Evolutionary conservation across 306 rosid genomes (phyloP), one percentile per base, ranked within the genome.

Genomic region (Medicago lupulina): DNA sequence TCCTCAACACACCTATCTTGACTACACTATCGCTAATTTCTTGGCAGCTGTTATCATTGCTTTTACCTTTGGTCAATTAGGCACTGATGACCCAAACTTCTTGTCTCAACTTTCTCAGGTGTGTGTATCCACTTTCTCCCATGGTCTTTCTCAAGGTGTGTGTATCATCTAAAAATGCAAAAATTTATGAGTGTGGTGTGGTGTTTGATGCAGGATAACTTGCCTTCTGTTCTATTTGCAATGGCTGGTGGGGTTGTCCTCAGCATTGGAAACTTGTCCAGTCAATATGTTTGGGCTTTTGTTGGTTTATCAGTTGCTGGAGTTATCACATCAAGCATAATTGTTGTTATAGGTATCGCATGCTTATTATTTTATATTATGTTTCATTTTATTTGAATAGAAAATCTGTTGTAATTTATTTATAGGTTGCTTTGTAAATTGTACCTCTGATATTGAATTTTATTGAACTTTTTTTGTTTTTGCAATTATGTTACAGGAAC

Each of bases 1-100:
- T 80, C 98, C 97, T 85, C 98, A 94, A 46, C 97, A 94, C 67
- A 90, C 97, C 1, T 94, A 94, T 79, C 98, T 94, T 46, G 98
- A 94, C 39, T 94, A 94, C 74, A 77, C 98, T 0, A 67, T 94
- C 71, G 87, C 97, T 39, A 94, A 94, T 76, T 81, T 94, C 70
- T 74, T 91, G 62, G 97, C 98, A 79, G 95, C 97, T 79, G 77
- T 94, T 0, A 61, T 94, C 51, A 94, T 94, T 72, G 98, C 98
- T 59, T 81, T 94, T 49, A 90, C 98, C 1, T 83, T 91, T 61
- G 98, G 98, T 55, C 67, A 94, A 87, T 82, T 91, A 13, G 97
- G 97, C 8, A 4, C 11, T n/a, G 31, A 50, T 50, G 0, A 13
- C 3, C 90, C 93, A 1, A 91, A 94, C 80, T 94, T 91, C 72